Percentiles rank a stretch among this genome's conserved stretches.
Conservation (phyloP, 345 rosid genomes). For the Dipteronia dyeriana region DNA sequence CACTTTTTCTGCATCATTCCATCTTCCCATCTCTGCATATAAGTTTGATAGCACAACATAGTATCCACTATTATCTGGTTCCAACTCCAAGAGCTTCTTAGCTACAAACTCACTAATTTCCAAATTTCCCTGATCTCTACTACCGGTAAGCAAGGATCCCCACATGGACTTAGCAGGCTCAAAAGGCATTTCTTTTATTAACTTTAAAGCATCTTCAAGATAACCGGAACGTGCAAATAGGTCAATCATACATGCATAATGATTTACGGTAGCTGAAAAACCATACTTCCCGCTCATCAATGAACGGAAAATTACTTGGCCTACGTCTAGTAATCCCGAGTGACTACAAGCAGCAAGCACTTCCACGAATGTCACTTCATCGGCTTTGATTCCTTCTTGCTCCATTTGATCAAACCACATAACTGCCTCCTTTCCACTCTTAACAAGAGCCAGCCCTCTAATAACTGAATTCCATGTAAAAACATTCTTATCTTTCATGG, state of each 20-base stretch:
- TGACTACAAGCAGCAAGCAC: conserved; percentile 58
- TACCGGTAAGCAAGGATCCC: conserved; percentile 49
- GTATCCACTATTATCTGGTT: conserved; percentile 47
- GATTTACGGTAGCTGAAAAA: conserved; percentile 43
- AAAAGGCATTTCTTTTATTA: conserved; percentile 47
- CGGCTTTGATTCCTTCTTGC: conserved; percentile 39
- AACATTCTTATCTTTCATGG: conserved; percentile 50
- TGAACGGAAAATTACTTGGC: conserved; percentile 41
- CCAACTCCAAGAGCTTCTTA: conserved; percentile 52
- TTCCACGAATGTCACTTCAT: conserved; percentile 48
- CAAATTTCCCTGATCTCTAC: conserved; percentile 41
- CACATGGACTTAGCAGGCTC: conserved; percentile 55
- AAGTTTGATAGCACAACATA: conserved; percentile 43
- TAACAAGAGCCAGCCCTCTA: conserved; percentile 50
- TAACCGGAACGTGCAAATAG: conserved; percentile 44
- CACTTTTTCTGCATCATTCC: conserved; percentile 42
- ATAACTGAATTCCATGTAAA: conserved; percentile 55
- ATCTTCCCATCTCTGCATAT: conserved; percentile 56
- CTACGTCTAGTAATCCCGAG: conserved; percentile 46
- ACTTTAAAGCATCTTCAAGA: conserved; percentile 42
- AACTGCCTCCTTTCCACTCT: conserved; percentile 49
- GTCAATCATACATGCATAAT: conserved; percentile 53
- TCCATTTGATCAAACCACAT: conserved; percentile 46
- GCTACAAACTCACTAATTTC: conserved; percentile 48
- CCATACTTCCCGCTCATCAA: conserved; percentile 46